These are phyloP conservation scores for Calamus simplicifolius DNA, from an alignment of 176 grass and related monocot genomes.

Conservation along the genomic window DNA sequence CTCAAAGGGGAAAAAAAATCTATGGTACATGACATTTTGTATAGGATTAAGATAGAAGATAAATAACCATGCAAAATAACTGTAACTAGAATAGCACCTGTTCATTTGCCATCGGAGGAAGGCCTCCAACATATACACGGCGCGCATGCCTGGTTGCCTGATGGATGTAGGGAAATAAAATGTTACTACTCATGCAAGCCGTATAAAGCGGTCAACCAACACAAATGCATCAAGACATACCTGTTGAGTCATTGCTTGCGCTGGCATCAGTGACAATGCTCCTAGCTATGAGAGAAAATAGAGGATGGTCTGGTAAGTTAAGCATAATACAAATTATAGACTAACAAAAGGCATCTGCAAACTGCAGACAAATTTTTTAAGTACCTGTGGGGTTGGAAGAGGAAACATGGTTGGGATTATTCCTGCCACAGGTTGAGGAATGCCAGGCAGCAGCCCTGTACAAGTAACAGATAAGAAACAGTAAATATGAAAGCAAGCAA, in stretches of 20 bases:
- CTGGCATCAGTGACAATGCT: conserved; percentile 17
- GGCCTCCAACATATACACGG: conserved; percentile 29
- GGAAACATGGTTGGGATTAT: conserved; percentile 14
- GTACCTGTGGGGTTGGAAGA: conserved; percentile 14
- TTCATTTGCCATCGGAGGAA: conserved; percentile 28
- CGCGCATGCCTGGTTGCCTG: conserved; percentile 29
- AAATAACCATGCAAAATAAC: not conserved
- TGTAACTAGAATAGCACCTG: conserved; percentile 14
- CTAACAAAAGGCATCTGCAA: not conserved
- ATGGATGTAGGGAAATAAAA: not conserved
- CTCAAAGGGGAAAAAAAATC: no score
- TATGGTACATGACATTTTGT: no score
- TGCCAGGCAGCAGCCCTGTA: conserved; percentile 8
- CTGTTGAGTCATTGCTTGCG: conserved; percentile 20
- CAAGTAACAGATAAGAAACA: conserved; percentile 8
- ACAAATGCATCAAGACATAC: conserved; percentile 7
- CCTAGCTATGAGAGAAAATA: conserved; percentile 8
- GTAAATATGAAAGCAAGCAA: no score
- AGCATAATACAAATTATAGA: not conserved
- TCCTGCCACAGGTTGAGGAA: conserved; percentile 14
- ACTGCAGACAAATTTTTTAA: not conserved
- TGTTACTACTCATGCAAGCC: not conserved
- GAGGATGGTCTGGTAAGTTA: not conserved
- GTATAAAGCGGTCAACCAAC: not conserved
- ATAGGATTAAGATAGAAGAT: not conserved